A percentile compares a stretch with the other conserved stretches of the same genome.
These are phyloP conservation scores for Coprinopsis strossmayeri DNA, from an alignment of 768 basidiomycete species.

Conservation along the genomic window DNA sequence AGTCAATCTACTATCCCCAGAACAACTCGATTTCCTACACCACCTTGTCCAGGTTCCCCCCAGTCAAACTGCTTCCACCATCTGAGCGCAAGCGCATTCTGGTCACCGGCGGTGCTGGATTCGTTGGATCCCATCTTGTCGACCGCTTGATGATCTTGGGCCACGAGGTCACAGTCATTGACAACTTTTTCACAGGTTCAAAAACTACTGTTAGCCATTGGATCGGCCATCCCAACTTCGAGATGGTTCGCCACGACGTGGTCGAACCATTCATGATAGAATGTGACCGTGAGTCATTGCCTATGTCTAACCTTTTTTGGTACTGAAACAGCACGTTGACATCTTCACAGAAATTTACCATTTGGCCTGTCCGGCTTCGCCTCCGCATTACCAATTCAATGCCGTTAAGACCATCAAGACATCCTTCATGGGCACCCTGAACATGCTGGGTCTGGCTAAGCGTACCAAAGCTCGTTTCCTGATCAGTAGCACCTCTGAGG, in stretches of 20 bases:
- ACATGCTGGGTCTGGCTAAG: slow-evolving; percentile 98
- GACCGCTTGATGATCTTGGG: slow-evolving; percentile 97
- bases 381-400: slow-evolving; percentile 97
- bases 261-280: slow-evolving; percentile 98
- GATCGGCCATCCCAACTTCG: slow-evolving; percentile 98
- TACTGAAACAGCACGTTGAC: slow-evolving; percentile 13
- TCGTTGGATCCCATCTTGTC: slow-evolving; percentile 96
- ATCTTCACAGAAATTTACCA: slow-evolving; percentile 85
- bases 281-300: slow-evolving; percentile 67
- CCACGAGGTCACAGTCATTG: slow-evolving; percentile 94
- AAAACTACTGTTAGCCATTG: slow-evolving; percentile 96
- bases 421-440: slow-evolving; percentile 95
- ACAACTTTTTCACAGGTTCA: slow-evolving; percentile 98
- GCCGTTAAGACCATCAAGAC: slow-evolving; percentile 98
- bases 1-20: slow-evolving; percentile 80
- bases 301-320: slow-evolving; percentile 5
- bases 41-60: slow-evolving; percentile 86
- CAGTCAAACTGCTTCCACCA: slow-evolving; percentile 81
- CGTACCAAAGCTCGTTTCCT: slow-evolving; percentile 96
- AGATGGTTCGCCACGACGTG: slow-evolving; percentile 95
- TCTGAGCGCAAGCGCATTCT: slow-evolving; percentile 81
- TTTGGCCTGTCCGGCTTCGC: slow-evolving; percentile 95
- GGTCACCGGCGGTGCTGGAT: slow-evolving; percentile 97
- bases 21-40: slow-evolving; percentile 85
- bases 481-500: slow-evolving; percentile 96